Evolutionary conservation across 305 asterid species (phyloP), one percentile per base, ranked within the genome.

Genomic region (Solanum aculeatissimum): DNA sequence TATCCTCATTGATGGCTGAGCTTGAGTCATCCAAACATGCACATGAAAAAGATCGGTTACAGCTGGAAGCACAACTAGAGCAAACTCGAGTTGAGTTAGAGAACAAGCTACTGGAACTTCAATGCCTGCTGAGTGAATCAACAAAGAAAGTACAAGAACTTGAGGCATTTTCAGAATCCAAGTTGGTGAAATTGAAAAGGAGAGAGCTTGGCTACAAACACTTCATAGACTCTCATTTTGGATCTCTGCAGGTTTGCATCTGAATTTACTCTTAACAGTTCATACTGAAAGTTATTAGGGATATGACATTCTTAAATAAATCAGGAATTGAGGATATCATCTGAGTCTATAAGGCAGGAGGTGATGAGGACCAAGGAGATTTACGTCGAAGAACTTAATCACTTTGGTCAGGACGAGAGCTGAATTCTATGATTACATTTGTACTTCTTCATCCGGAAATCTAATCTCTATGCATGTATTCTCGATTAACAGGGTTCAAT

Each of bases 261-360:
- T 85, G 85, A 74, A 69, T 38, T 63, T 83, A 82, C 27, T 82
- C 66, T 16, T 25, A n/a, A 25, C 18, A 16, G 15, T 35, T 83
- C 66, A 51, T 35, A 32, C 66, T 83, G 47, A 14, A 49, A 62
- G 49, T 53, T 27, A 51, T 78, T 32, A 78, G 47, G 66, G 32
- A 29, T 29, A 6, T 78, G 66, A 78, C 83, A 53, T 32, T 53
- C 65, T 77, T 11, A 29, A 77, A 78, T 38, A 6, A 78, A 42
- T 43, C 88, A 96, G 99, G 97, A 93, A 85, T 70, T 96, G 88
- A 93, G 90, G 89, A 80, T 86, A 87, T 82, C 92, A 60, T 93
- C 97, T 60, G 91, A 93, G 82, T 90, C 93, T 89, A 86, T 94
- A 80, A 96, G 91, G 94, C 89, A 89, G 90, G 98, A 96, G 85